Base-by-base conservation (phyloP, 306 rosid species). In the Acmispon strigosus region DNA sequence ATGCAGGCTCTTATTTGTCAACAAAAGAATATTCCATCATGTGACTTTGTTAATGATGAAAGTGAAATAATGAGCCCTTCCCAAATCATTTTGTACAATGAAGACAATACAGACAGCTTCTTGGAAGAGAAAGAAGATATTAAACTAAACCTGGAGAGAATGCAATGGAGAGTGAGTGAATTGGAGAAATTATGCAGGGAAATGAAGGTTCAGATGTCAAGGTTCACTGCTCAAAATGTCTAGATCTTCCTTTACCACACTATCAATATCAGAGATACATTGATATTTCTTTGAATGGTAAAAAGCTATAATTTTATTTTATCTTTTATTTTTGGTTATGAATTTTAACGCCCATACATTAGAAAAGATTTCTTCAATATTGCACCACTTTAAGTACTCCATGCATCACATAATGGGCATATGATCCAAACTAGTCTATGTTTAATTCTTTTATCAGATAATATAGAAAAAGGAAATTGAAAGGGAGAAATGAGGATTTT, bases 1-100 rank as follows among this genome's bases (percentile, higher is more conserved):
- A 74, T 92, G 66, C 74, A 86, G 20, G 97, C 97, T 24, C 86
- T 91, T 9, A 81, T 89, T 17, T 78, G 84, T 51, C 86, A 91
- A 29, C 84, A 88, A 66, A 24, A 62, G 20, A 83, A 68, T 52
- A 52, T 54, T 32, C 49, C 77, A 57, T 19, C 54, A 34, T 48
- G 48, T 16, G 80, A 73, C 3, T 49, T 20, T 57, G 80, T 10
- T 16, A 20, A 16, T 48, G 53, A 39, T 32, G 61, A 24, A 57
- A 75, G 45, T 44, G 75, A 62, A 14, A 64, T 62, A 18, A 48
- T 12, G 43, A 53, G 32, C 34, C 78, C 73, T 52, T 75, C 85
- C 19, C 67, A 80, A 24, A 64, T 65, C 16, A 48, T 52, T 79
- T 39, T 60, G 60, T 58, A 70, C 70, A 2, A 52, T 37, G 73